Conservation (phyloP, 2,329 filamentous ascomycete species). For the Septoria linicola region DNA sequence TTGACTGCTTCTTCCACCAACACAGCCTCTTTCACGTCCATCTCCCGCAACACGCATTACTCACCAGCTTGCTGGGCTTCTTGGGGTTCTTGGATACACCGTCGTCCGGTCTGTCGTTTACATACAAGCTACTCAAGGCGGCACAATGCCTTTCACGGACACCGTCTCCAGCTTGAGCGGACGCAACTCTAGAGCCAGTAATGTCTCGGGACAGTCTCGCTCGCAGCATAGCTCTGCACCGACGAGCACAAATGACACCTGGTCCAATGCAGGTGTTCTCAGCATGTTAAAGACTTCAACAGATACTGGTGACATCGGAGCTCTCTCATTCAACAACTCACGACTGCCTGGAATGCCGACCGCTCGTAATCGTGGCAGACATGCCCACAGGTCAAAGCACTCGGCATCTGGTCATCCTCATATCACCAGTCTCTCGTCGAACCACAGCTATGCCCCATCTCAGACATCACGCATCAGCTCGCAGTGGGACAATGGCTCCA, state of each 20-base stretch:
- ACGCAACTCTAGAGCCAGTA: constrained; percentile 49
- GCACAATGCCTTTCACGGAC: constrained; percentile 48
- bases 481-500: constrained; percentile 43
- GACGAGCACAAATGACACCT: constrained; percentile 33
- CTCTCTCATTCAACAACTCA: constrained; percentile 41
- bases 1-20: background rate
- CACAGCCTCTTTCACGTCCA: constrained; percentile 15
- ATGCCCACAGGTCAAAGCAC: constrained; percentile 42
- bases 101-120: constrained; percentile 31
- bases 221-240: constrained; percentile 33
- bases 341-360: constrained; percentile 41
- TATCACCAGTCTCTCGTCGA: constrained; percentile 24
- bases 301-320: constrained; percentile 49
- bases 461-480: constrained; percentile 44
- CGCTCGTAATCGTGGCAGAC: constrained; percentile 38
- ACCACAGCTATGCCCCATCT: constrained; percentile 40
- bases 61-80: constrained; percentile 27
- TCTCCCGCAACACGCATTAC: constrained; percentile 25
- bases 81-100: constrained; percentile 36
- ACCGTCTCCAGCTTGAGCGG: constrained; percentile 48
- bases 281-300: constrained; percentile 53
- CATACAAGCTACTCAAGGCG: constrained; percentile 32
- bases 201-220: constrained; percentile 42
- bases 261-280: constrained; percentile 45
- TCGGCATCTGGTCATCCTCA: constrained; percentile 33